Base-by-base conservation (phyloP, 257 asterid species). In the Linderniella brevidens region DNA sequence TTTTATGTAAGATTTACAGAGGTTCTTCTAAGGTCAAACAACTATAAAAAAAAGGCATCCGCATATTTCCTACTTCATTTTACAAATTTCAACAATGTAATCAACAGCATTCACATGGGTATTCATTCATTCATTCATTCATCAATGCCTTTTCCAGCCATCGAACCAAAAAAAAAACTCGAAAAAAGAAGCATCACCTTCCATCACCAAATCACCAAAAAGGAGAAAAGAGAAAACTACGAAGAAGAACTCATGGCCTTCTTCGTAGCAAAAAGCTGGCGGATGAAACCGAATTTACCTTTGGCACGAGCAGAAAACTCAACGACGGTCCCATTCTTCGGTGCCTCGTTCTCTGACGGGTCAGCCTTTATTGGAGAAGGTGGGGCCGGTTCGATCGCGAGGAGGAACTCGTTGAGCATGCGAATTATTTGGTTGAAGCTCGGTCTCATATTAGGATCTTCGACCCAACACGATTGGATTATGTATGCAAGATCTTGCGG, bases 391-490 rank as follows among this genome's bases (percentile, higher is more conserved):
- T 67, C 69, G 16, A 80, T 83, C 0, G 78, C 70, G 53, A 68
- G 69, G 38, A 80, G 64, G 52, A 71, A 83, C 49, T 71, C 93
- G 14, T 78, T 80, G 38, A 87, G 92, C 95, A 83, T 80, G 48
- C 95, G 77, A 39, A 80, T 72, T 29, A 87, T 87, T 74, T 80
- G 97, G 64, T 76, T 67, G 65, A 87, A 87, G 76, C 83, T 67
- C 37, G 97, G 97, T 32, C 97, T 76, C 83, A 87, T 57, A 48
- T 77, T 83, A 6, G 97, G 86, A 71, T 83, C 97, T 71, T 87
- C 97, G n/a, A 87, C 97, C 95, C 97, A 87, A 50, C 93, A 80
- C 13, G 97, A 83, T 62, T 76, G 95, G 19, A 83, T 72, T 62
- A 83, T 70, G 48, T 75, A 80, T 14, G 86, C 78, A 10, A 87